Base-by-base conservation (phyloP, 345 rosid species). In the Lagerstroemia speciosa region DNA sequence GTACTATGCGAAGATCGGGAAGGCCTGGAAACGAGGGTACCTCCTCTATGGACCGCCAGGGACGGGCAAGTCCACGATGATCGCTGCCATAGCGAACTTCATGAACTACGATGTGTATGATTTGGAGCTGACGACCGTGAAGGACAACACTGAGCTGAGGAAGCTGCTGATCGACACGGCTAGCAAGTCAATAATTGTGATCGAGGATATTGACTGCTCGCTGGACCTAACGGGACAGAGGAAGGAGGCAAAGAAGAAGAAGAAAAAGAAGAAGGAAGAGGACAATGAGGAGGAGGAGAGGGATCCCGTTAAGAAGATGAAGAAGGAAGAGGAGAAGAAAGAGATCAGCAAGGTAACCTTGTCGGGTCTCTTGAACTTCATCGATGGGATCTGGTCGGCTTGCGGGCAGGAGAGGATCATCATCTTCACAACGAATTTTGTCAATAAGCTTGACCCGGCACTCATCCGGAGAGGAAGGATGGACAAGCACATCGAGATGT, bases 401-500 rank as follows among this genome's bases (percentile, higher is more conserved):
- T 68, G 71, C 16, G 45, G 71, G 30, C 45, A 62, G 0, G 62
- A 68, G 45, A 68, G 71, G 46, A 50, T 68, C n/a, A 50, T 68
- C 26, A 60, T 68, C 27, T 52, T 68, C 31, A 68, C 71, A 1
- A 53, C 71, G 2, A 68, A 68, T 24, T 53, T 7, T 32, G 3
- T 68, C 19, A 63, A 68, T 27, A 68, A 34, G 58, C 63, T 68
- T 9, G 71, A 68, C 20, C 71, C 63, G 2, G 64, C 64, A 8
- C 45, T 52, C 2, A 52, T 68, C 45, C 52, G 64, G 24, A 68
- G 71, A 24, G 71, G 71, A 9, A 68, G 71, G 62, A 68, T 68
- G 71, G 64, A 68, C 71, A 68, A n/a, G 71, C 64, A 68, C 30
- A 53, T 68, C 11, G 64, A 68, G 71, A 46, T 68, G 62, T 68